Percentiles rank a stretch among this genome's conserved stretches.
Conservation (phyloP, 1,284 basidiomycete genomes). For the Puccinia coronata region DNA sequence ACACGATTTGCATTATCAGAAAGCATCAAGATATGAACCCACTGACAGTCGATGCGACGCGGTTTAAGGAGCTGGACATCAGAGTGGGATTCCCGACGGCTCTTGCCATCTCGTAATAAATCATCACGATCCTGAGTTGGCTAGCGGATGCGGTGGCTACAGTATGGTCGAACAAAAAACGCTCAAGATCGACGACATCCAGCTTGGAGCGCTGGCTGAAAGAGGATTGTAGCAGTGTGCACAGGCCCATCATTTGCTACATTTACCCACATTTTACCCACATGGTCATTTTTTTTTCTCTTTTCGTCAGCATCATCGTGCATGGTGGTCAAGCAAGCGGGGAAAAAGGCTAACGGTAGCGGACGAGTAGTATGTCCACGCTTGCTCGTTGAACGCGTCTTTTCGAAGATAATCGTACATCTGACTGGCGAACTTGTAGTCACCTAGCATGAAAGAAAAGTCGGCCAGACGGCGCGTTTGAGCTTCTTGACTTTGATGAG, state of each 20-base stretch:
- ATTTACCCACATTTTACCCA: background rate
- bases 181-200: constrained; percentile 24
- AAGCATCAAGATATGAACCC: background rate
- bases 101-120: constrained; percentile 43
- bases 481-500: constrained; percentile 60
- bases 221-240: constrained; percentile 30
- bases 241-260: constrained; percentile 48
- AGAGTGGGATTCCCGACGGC: constrained; percentile 18
- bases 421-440: constrained; percentile 77
- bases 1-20: background rate
- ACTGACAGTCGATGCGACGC: constrained; percentile 37
- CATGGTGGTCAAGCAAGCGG: background rate
- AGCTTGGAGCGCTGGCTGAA: constrained; percentile 26
- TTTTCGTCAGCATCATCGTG: background rate
- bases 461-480: constrained; percentile 76
- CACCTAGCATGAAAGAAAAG: constrained; percentile 87
- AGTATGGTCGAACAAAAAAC: constrained; percentile 22
- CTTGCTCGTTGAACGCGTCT: constrained; percentile 57
- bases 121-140: constrained; percentile 17
- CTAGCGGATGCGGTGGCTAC: background rate
- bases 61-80: constrained; percentile 19
- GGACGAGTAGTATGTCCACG: constrained; percentile 54
- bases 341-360: constrained; percentile 54
- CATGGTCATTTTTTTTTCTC: background rate
- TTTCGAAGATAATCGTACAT: constrained; percentile 80